Base-by-base conservation (phyloP, 2,329 filamentous ascomycete species). In the Scleromitrula shiraiana region DNA sequence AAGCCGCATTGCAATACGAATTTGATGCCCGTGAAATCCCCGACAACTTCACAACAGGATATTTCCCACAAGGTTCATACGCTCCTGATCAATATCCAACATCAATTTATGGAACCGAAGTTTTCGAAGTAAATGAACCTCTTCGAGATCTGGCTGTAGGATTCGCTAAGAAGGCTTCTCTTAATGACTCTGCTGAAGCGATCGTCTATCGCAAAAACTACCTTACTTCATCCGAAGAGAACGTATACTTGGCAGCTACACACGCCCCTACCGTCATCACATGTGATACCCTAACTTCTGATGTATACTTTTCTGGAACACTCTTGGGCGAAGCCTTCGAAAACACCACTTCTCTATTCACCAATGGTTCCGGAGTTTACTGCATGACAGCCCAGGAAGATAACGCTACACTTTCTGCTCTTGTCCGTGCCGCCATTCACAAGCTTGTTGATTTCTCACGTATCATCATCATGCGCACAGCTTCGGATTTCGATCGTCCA, bases 1-100 rank as follows among this genome's bases (percentile, higher is more conserved):
- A 89, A 61, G 83, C 88, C 2, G 83, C 80, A 0, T 69, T 88
- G 45, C 84, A 89, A 63, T 85, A 88, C 55, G 85, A 89, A 64
- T 77, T 89, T 52, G 84, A 88, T 56, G 68, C 76, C 1, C 76
- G 84, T 27, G 83, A 87, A 52, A 76, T 86, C 27, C 81, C 83
- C 0, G 60, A 61, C 2, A 81, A 80, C 62, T 87, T 75, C 65
- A 68, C 73, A 1, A 84, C 82, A 0, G 83, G 83, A 5, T 88
- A 88, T 62, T 71, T 88, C 24, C 75, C 82, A 1, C 80, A 78
- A 58, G 84, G 82, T 14, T 70, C 73, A 19, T 62, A 70, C 20
- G 56, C 61, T 5, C 80, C 83, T 0, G 64, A 72, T 37, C 63
- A 79, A 38, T 82, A 82, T 53, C 82, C 82, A 0, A 64, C 60